A percentile compares a stretch with the other conserved stretches of the same genome.
phyloP scores from a whole-genome alignment of 2,329 filamentous ascomycete genomes.

The Penicillium sp. region DNA sequence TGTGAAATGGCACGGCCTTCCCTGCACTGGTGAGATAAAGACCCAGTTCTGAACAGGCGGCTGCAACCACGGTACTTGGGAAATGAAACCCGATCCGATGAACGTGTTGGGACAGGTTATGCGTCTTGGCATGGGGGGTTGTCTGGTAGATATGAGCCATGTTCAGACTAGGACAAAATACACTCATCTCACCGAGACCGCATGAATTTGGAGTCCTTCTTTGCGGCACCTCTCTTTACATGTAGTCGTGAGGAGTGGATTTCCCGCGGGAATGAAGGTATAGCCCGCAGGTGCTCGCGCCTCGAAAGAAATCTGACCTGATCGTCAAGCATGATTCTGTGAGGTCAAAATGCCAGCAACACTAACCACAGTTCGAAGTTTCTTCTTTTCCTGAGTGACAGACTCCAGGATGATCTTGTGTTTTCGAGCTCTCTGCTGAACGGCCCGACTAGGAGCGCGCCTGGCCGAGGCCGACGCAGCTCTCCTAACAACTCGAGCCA shows the following conservation, averaged over 20 bases:
- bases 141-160: constrained; percentile 37
- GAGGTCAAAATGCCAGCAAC: constrained; percentile 7
- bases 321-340: constrained; percentile 25
- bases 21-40: constrained; percentile 45
- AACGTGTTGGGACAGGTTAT: constrained; percentile 56
- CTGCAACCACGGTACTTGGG: constrained; percentile 54
- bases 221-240: constrained; percentile 58
- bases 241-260: constrained; percentile 54
- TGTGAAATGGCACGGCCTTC: constrained; percentile 42
- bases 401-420: constrained; percentile 57
- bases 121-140: constrained; percentile 46
- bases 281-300: constrained; percentile 55
- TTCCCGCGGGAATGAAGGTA: constrained; percentile 56
- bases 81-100: constrained; percentile 61
- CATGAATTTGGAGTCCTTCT: constrained; percentile 50
- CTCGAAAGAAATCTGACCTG: constrained; percentile 50
- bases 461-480: constrained; percentile 31
- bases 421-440: constrained; percentile 36
- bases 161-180: constrained; percentile 4
- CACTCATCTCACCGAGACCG: constrained; percentile 54
- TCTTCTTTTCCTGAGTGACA: constrained; percentile 57
- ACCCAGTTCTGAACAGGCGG: constrained; percentile 49
- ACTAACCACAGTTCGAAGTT: constrained; percentile 50
- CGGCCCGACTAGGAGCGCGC: constrained; percentile 31
- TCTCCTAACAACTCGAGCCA: constrained; percentile 37